A percentile compares a stretch with the other conserved stretches of the same genome.
Evolutionary conservation across 176 grass and related monocot species (phyloP).

Genomic region (Juncus inflexus): DNA sequence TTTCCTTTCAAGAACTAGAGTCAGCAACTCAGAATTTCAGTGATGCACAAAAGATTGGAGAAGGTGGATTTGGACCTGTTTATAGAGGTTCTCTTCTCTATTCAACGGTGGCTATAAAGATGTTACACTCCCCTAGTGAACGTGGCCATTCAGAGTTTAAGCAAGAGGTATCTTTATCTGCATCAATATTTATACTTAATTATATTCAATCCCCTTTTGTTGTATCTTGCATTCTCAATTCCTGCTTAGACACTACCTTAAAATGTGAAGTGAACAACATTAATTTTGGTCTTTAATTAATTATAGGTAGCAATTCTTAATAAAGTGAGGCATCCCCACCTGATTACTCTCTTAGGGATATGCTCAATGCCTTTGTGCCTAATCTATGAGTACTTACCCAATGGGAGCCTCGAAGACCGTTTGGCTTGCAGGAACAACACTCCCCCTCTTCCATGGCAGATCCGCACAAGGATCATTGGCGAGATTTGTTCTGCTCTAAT

Average conservation of each 20-base stretch:
- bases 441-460: slow-evolving; percentile 44
- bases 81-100: slow-evolving; percentile 33
- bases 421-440: slow-evolving; percentile 33
- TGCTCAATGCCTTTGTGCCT: slow-evolving; percentile 31
- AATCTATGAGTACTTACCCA: slow-evolving; percentile 46
- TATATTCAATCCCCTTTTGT: no score
- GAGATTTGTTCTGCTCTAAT: slow-evolving; percentile 46
- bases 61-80: slow-evolving; percentile 31
- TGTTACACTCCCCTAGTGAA: slow-evolving; percentile 17
- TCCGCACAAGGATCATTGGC: slow-evolving; percentile 40
- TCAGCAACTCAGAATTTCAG: slow-evolving; percentile 27
- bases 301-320: slow-evolving; percentile 38
- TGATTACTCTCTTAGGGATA: slow-evolving; percentile 36
- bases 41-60: slow-evolving; percentile 16
- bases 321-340: slow-evolving; percentile 43
- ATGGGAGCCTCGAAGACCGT: slow-evolving; percentile 47
- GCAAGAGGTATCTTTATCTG: slow-evolving; percentile 26
- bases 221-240: no score
- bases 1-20: slow-evolving; percentile 16
- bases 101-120: slow-evolving; percentile 26
- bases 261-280: no score
- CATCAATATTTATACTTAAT: background rate
- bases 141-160: slow-evolving; percentile 25
- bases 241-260: no score
- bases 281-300: slow-evolving; percentile 7